Percentiles rank a stretch among this genome's conserved stretches.
These are phyloP conservation scores for Solanum dulcamara DNA, from an alignment of 257 asterid species.

Conservation along the genomic window DNA sequence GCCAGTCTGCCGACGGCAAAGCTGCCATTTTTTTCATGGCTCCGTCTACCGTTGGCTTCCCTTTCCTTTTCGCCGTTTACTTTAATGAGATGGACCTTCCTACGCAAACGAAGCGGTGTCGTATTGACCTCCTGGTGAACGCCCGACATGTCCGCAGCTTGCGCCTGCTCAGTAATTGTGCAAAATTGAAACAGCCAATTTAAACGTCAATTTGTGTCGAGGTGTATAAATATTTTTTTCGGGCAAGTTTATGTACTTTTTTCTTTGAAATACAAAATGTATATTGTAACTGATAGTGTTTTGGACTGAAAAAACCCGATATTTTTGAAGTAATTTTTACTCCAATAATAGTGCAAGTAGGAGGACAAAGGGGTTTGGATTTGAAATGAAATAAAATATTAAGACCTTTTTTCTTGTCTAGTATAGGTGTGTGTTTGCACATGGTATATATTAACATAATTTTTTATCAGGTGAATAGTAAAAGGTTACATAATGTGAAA, in stretches of 20 bases:
- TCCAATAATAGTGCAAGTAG: neutral
- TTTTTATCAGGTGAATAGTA: neutral
- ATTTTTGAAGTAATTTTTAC: neutral
- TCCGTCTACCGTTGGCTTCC: neutral
- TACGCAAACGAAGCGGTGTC: neutral
- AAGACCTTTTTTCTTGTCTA: neutral
- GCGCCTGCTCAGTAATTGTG: neutral
- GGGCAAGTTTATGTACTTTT: too few species aligned
- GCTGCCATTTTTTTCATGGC: constrained; percentile 12
- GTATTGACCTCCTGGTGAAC: neutral
- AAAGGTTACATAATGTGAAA: too few species aligned
- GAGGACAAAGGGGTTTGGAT: neutral
- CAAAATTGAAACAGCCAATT: neutral
- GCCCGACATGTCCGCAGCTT: neutral
- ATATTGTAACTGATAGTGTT: neutral
- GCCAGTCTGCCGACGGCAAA: constrained; percentile 55
- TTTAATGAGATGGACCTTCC: neutral
- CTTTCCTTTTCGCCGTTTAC: neutral
- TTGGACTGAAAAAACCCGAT: neutral
- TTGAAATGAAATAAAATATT: neutral
- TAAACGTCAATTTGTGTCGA: neutral
- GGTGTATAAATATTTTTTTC: neutral
- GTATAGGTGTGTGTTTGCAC: neutral
- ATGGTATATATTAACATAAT: neutral
- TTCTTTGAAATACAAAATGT: neutral